phyloP scores from a whole-genome alignment of 805 yeast genomes.

The Wickerhamiella occidentalis region DNA sequence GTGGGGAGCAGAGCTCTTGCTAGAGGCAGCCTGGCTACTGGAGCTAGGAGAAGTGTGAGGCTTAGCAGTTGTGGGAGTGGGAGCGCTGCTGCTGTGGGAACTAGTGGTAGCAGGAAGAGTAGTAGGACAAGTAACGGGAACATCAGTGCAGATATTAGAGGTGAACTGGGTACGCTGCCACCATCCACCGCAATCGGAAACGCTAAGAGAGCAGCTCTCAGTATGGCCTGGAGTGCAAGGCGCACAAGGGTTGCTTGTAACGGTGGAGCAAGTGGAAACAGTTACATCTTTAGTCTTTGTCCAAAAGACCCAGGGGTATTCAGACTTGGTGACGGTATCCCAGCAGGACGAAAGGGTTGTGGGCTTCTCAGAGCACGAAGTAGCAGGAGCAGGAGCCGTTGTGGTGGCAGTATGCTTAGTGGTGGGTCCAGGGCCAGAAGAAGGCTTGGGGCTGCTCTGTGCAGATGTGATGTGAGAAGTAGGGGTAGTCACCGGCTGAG shows the following conservation, averaged over 20 bases:
- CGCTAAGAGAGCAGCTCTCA: neutral
- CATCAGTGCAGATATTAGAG: neutral
- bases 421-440: neutral
- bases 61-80: neutral
- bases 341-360: neutral
- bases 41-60: neutral
- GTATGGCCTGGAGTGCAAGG: neutral
- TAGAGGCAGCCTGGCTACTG: neutral
- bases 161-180: neutral
- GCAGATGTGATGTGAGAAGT: neutral
- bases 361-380: neutral
- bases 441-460: neutral
- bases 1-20: neutral
- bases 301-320: neutral
- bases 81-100: neutral
- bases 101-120: neutral
- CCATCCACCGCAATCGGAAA: neutral
- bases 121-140: neutral
- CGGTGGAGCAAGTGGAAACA: conserved; percentile 1
- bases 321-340: neutral
- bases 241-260: neutral
- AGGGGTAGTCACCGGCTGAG: neutral
- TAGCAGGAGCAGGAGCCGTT: neutral
- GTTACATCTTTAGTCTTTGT: neutral
- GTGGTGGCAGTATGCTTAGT: neutral